Base-by-base conservation (phyloP, 2,329 filamentous ascomycete genomes). In the Beauveria australis region DNA sequence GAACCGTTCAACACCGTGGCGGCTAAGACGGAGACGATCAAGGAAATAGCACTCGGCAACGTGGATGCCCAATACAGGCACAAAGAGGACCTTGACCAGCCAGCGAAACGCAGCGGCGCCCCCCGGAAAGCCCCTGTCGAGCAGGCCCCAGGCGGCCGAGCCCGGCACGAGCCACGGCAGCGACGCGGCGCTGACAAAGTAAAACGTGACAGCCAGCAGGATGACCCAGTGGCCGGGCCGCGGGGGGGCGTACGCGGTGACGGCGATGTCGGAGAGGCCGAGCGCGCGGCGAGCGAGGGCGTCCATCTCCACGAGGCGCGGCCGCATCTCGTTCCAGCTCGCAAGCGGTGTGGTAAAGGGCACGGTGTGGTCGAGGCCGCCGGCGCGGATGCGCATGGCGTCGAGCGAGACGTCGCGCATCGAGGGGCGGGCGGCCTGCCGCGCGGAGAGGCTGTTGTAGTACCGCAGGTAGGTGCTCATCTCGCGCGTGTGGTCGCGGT, bases 381-480 rank as follows among this genome's bases (percentile, higher is more conserved):
- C 63, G 64, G 66, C 65, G 64, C 64, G 62, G 61, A 63, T 62
- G 54, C 63, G 64, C 62, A 63, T 63, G 30, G 41, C 43, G 47
- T 56, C 58, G 49, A 59, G 40, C 28, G 62, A 61, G 58, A 61
- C 26, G 60, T 63, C 61, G 59, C 53, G 51, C 53, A 55, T 48
- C 8, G 77, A 74, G 22, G 89, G 84, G 22, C 78, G 75, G 61
- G 82, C 75, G 54, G 87, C 81, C 54, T 80, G 75, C 62, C 75
- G 73, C 8, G 80, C 69, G 18, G 86, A 81, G 49, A 90, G 77
- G 18, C 78, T 73, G 70, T 77, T 79, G 76, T 86, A 91, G 73
- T 91, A 83, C 64, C 86, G 86, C n/a, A 95, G 83, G 74, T 92
- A 96, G 70, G 88, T 81, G 61, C 82, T 77, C 54, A 96, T 84